Evolutionary conservation across 768 basidiomycete genomes (phyloP).

Genomic region (Mycena crocata): DNA sequence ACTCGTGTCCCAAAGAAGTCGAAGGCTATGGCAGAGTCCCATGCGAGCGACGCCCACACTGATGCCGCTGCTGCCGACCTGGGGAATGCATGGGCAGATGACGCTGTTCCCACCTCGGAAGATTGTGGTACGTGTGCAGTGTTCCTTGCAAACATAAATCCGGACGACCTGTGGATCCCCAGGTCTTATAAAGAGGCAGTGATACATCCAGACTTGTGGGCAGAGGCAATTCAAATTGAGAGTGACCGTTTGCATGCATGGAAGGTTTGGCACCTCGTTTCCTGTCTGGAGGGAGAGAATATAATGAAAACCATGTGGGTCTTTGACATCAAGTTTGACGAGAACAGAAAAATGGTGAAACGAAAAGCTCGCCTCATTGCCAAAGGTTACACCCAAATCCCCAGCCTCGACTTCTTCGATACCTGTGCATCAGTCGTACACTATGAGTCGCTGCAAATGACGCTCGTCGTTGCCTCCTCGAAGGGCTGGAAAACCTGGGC

Average conservation of each 20-base stretch:
- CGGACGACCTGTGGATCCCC: constrained; percentile 6
- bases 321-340: constrained; percentile 44
- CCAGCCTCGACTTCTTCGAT: constrained; percentile 44
- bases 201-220: not conserved
- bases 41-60: not conserved
- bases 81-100: constrained; percentile 5
- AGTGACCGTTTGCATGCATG: not conserved
- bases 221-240: not conserved
- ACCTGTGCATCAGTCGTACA: constrained; percentile 25
- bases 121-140: not conserved
- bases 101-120: not conserved
- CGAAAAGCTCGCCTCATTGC: constrained; percentile 56
- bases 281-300: not conserved
- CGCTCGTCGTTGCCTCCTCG: not conserved
- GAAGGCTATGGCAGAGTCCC: not conserved
- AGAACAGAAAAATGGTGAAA: constrained; percentile 36
- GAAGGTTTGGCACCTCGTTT: constrained; percentile 33
- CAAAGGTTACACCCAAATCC: constrained; percentile 50
- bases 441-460: not conserved
- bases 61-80: not conserved
- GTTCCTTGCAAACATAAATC: not conserved
- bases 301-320: constrained; percentile 31
- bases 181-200: constrained; percentile 1
- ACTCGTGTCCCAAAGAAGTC: not conserved
- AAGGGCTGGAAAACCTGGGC: constrained; percentile 2